These are phyloP conservation scores for Agrocybe pediades DNA, from an alignment of 768 basidiomycete genomes.

Conservation along the genomic window DNA sequence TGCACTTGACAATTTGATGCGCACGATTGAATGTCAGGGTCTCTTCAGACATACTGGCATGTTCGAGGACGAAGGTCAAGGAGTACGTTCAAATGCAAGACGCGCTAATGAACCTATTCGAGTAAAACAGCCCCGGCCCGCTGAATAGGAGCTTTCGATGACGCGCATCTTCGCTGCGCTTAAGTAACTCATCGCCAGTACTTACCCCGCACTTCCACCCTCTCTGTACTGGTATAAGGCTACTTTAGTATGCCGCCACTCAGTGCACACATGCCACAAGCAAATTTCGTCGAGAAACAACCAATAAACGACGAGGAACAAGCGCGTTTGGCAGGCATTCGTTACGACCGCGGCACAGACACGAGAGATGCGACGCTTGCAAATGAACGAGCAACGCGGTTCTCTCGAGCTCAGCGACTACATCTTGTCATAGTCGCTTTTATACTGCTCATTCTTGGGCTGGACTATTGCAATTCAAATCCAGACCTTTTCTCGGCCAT, in stretches of 20 bases:
- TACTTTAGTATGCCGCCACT: no score
- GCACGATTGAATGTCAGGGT: slow-evolving; percentile 32
- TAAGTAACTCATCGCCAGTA: background rate
- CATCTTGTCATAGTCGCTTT: background rate
- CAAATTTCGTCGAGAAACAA: background rate
- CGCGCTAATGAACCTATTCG: background rate
- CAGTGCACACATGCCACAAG: no score
- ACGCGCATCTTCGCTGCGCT: background rate
- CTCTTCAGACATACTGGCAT: slow-evolving; percentile 25
- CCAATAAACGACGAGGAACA: background rate
- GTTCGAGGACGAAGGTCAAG: no score
- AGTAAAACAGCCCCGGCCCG: background rate
- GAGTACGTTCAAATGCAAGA: slow-evolving; percentile 19
- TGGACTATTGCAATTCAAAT: background rate
- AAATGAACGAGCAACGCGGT: background rate
- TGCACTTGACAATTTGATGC: background rate
- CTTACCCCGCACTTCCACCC: no score
- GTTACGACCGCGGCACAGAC: no score
- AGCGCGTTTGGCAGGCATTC: background rate
- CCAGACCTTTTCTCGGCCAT: background rate
- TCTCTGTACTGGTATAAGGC: no score
- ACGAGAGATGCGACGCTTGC: no score
- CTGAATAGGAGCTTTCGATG: background rate
- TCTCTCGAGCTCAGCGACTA: background rate
- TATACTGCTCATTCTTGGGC: background rate